Evolutionary conservation across 441 rosid genomes (phyloP).

Genomic region (Hypseocharis bilobata): DNA sequence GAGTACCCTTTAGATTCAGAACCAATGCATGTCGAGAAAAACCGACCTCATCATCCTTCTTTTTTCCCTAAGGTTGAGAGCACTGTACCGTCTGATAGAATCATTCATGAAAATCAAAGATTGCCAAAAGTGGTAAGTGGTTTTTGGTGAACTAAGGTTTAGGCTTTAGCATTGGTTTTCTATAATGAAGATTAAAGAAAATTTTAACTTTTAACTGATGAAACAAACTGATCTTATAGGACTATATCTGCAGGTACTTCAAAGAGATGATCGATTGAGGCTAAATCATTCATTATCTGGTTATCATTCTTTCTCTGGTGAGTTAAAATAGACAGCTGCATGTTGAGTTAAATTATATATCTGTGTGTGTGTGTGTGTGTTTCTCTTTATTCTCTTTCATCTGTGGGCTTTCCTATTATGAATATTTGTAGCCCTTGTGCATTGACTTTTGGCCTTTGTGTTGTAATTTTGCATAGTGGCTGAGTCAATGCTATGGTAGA

Average conservation of each 20-base stretch:
- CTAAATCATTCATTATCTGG: conserved; percentile 39
- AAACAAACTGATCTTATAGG: conserved; percentile 6
- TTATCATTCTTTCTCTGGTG: conserved; percentile 60
- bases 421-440: not conserved
- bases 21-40: conserved; percentile 56
- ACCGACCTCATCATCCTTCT: conserved; percentile 52
- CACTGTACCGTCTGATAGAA: conserved; percentile 59
- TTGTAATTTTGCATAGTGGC: not conserved
- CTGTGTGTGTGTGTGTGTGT: no score
- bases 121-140: conserved; percentile 60
- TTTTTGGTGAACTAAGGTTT: not conserved
- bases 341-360: not conserved
- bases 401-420: not conserved
- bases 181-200: conserved; percentile 6
- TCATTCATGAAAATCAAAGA: conserved; percentile 67
- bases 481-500: no score
- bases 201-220: conserved; percentile 14
- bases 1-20: conserved; percentile 67
- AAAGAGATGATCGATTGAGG: conserved; percentile 64
- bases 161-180: not conserved
- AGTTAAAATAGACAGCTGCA: conserved; percentile 10
- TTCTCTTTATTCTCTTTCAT: not conserved
- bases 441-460: not conserved
- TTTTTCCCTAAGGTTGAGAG: conserved; percentile 60
- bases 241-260: conserved; percentile 50